Conservation (phyloP, 2,329 filamentous ascomycete genomes). For the Cladorrhinum sp. region DNA sequence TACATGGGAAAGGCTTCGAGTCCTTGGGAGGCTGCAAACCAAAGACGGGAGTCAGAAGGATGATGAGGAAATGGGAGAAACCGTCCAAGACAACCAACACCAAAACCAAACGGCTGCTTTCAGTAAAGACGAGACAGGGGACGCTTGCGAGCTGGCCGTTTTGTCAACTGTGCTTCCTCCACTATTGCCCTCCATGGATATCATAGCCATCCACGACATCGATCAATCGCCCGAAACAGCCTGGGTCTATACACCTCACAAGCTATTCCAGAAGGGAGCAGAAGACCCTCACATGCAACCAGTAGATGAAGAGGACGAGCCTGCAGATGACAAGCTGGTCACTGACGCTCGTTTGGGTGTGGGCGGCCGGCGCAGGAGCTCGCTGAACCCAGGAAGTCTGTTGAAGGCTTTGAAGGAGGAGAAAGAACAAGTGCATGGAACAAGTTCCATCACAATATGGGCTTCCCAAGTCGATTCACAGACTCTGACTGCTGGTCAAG, state of each 20-base stretch:
- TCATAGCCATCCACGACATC: constrained; percentile 19
- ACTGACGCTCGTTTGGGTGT: not conserved
- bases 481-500: not conserved
- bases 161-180: not conserved
- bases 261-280: not conserved
- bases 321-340: not conserved
- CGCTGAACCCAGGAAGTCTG: not conserved
- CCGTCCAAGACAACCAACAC: too few species aligned
- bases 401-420: not conserved
- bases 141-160: not conserved
- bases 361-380: not conserved
- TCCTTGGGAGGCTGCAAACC: not conserved
- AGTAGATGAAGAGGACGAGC: not conserved
- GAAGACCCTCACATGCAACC: not conserved
- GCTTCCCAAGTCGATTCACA: not conserved
- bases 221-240: constrained; percentile 11
- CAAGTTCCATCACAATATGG: not conserved
- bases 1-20: not conserved
- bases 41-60: not conserved
- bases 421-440: not conserved
- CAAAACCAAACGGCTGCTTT: not conserved
- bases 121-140: not conserved
- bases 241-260: constrained; percentile 11
- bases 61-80: not conserved
- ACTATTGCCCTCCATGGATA: constrained; percentile 5